Evolutionary conservation across 2,329 filamentous ascomycete species (phyloP).

Genomic region (Colletotrichum scovillei): DNA sequence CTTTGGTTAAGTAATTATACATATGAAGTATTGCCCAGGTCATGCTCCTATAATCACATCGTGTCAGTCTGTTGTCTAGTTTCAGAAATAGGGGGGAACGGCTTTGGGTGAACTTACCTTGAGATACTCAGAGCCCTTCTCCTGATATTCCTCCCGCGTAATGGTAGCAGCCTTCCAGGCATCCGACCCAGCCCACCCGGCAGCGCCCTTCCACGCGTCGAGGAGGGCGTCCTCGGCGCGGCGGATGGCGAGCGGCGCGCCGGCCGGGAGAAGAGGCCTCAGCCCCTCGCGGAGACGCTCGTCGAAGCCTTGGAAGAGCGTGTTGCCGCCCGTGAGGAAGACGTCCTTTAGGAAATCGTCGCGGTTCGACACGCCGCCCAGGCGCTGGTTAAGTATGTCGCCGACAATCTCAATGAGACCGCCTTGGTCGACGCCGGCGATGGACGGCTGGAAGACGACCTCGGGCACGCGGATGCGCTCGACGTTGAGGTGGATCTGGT

Average conservation of each 20-base stretch:
- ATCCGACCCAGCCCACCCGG: slow-evolving; percentile 78
- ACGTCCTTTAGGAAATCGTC: slow-evolving; percentile 84
- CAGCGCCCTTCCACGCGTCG: slow-evolving; percentile 95
- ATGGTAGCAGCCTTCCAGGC: slow-evolving; percentile 75
- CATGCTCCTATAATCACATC: slow-evolving; percentile 65
- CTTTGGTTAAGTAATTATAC: slow-evolving; percentile 44
- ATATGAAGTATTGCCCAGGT: slow-evolving; percentile 71
- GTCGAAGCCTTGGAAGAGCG: slow-evolving; percentile 87
- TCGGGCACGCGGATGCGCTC: slow-evolving; percentile 95
- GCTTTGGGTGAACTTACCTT: slow-evolving; percentile 67
- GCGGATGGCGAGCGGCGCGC: slow-evolving; percentile 75
- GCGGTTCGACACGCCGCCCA: slow-evolving; percentile 68
- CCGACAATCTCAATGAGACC: slow-evolving; percentile 92
- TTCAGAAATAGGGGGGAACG: too few relatives aligned
- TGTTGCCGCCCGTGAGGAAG: slow-evolving; percentile 95
- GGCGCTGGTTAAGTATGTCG: slow-evolving; percentile 87
- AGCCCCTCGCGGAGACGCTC: slow-evolving; percentile 81
- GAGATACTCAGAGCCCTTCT: slow-evolving; percentile 94
- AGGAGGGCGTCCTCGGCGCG: slow-evolving; percentile 80
- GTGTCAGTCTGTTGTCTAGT: neutral
- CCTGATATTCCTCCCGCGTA: slow-evolving; percentile 83
- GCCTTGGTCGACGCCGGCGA: slow-evolving; percentile 92
- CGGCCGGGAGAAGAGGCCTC: slow-evolving; percentile 76
- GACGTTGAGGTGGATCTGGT: slow-evolving; percentile 95
- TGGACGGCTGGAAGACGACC: slow-evolving; percentile 90